Base-by-base conservation (phyloP, 2,329 filamentous ascomycete genomes). In the Paramyrothecium sp. region DNA sequence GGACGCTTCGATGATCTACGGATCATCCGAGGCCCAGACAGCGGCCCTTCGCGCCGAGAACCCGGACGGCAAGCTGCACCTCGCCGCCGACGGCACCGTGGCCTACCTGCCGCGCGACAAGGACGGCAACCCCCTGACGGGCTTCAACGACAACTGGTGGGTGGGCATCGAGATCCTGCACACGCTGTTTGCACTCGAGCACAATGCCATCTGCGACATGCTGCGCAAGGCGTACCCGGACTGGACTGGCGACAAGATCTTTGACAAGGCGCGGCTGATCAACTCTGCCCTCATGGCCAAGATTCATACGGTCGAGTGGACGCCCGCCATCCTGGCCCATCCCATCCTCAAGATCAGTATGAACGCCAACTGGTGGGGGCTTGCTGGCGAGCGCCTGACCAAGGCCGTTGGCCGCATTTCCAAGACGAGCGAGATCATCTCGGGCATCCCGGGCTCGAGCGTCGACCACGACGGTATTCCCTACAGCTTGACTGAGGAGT, bases 251-350 rank as follows among this genome's bases (percentile, higher is more conserved):
- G 76, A 78, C 50, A 66, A 75, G 56, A 67, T 78, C 22, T 79
- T 79, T 54, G 75, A 79, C 62, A 78, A 72, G 23, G 77, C 69
- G 7, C 26, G 51, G 7, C 30, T 79, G 1, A 68, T 79, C 21
- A 79, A 78, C 59, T 77, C 71, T 51, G 76, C 76, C 0, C 65
- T 80, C 8, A 79, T 79, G 76, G 77, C 78, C 5, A 80, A 81
- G 64, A 79, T 80, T 46, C 77, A 80, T 58, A 80, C 78, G 0
- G 71, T 79, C 3, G 77, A 80, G 63, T 80, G 78, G 78, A 80
- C 78, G 3, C 77, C 76, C 2, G 78, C 76, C 3, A 78, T 81
- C 33, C 69, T 80, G 2, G 70, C 72, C 0, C 77, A 80, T 48
- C 78, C 77, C 12, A 53, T 53, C 30, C 17, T 53, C 5, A n/a